Evolutionary conservation across 441 rosid species (phyloP).

Genomic region (Syzygium syzygioides): DNA sequence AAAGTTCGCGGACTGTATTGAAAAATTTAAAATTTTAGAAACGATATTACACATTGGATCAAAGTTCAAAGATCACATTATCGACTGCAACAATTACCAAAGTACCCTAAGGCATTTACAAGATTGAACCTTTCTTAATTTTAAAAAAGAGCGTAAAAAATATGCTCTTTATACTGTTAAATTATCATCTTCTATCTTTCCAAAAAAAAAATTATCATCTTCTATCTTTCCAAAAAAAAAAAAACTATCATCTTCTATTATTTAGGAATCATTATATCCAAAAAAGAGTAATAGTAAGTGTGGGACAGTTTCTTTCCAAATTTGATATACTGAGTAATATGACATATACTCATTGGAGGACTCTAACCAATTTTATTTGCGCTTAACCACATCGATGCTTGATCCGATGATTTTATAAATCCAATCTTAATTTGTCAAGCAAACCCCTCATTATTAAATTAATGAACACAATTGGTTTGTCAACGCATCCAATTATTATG

Average conservation of each 20-base stretch:
- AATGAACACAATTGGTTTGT: neutral
- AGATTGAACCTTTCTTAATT: neutral
- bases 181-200: neutral
- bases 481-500: neutral
- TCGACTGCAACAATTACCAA: neutral
- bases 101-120: neutral
- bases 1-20: rapidly evolving
- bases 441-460: neutral
- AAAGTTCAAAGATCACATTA: neutral
- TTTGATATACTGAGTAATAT: neutral
- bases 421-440: neutral
- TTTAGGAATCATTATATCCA: neutral
- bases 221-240: too few species aligned
- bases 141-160: neutral
- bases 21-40: too few species aligned
- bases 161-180: neutral
- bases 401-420: neutral
- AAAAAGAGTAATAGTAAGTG: neutral
- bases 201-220: too few species aligned
- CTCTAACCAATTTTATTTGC: neutral
- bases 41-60: neutral
- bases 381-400: rapidly evolving
- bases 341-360: neutral
- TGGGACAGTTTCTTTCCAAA: neutral
- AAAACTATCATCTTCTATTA: neutral